Base-by-base conservation (phyloP, 139 green algal genomes). In the Auxenochlorella pyrenoidosa region DNA sequence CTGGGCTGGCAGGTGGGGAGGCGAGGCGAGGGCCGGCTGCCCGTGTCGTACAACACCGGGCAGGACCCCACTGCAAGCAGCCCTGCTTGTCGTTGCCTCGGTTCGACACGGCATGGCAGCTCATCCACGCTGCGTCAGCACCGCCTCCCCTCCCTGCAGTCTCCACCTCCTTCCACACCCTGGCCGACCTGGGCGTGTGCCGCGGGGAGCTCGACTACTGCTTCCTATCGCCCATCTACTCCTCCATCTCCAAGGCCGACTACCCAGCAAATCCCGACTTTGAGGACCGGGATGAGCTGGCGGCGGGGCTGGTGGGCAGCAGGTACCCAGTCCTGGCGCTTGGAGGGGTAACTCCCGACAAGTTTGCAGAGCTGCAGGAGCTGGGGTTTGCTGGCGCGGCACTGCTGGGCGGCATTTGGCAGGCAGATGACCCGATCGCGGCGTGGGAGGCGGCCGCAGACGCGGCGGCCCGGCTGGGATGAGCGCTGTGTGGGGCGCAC, bases 171-270 rank as follows among this genome's bases (percentile, higher is more conserved):
- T 86, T 90, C 58, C 90, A 93, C 82, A 43, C n/a, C 0, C 76
- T 89, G 47, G 21, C 5, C 28, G 75, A 89, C 54, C 76, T 89
- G 40, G 32, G 41, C 6, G 65, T 79, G 10, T 85, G 85, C 44
- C 44, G 60, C 19, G 75, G 75, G 3, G 76, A 87, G 19, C 40
- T 95, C 19, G 79, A 90, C 82, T 95, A 95, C 65, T 86, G 83
- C 10, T 93, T 95, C 78, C 85, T 95, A 19, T 91, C 86, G 18
- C 93, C 92, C 32, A 88, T 95, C 0, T 95, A 92, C 66, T 72
- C 92, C 71, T 94, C 91, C 84, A 93, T 95, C 66, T 89, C 70
- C 54, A 95, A 95, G 75, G 40, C 79, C 18, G 91, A 89, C 70
- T 91, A 94, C 68, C 30, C 10, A 24, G 68, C 81, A 32, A 26